Evolutionary conservation across 768 basidiomycete genomes (phyloP), one percentile per base, ranked within the genome.

Genomic region (Lactarius pseudohatsudake): DNA sequence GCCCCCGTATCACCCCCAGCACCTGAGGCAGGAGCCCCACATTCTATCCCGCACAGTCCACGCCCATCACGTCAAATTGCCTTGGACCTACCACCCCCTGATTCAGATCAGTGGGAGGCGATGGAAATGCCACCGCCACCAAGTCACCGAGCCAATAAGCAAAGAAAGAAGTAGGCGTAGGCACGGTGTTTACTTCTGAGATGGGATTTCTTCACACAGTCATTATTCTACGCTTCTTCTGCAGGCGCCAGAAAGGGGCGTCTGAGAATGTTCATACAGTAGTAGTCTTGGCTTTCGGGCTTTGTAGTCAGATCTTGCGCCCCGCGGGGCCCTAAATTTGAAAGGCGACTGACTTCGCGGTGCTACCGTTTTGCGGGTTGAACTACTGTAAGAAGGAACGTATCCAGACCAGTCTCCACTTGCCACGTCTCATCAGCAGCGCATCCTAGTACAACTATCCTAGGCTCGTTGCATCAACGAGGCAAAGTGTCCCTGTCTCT

Each of bases 51-150:
- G 47, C 34, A 22, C 38, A 57, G 55, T 20, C 32, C 26, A 45
- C 60, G 22, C 26, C 1, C 55, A 6, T 43, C 66, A 16, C 64
- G 70, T 36, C 60, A 66, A 28, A 61, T 71, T 43, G 72, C 71
- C 7, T 32, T 71, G 20, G 72, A 77, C 57, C 67, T 79, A n/a
- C 78, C 78, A 3, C 76, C 78, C 1, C 78, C 77, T 5, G 74
- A 79, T 64, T 79, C 79, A 3, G 74, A 72, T 56, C 75, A 78
- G 45, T 79, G 79, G 79, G 72, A 78, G 57, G 59, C 71, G 3
- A 68, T 72, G 66, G 71, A 67, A 20, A 57, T 78, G 62, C 75
- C 73, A 2, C 73, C 75, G 20, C 68, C 67, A 28, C 20, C 54
- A 9, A 36, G 38, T 34, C 34, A 26, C 36, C 62, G 58, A 26